phyloP scores from a whole-genome alignment of 345 rosid genomes.

The Citrus hindsii region DNA sequence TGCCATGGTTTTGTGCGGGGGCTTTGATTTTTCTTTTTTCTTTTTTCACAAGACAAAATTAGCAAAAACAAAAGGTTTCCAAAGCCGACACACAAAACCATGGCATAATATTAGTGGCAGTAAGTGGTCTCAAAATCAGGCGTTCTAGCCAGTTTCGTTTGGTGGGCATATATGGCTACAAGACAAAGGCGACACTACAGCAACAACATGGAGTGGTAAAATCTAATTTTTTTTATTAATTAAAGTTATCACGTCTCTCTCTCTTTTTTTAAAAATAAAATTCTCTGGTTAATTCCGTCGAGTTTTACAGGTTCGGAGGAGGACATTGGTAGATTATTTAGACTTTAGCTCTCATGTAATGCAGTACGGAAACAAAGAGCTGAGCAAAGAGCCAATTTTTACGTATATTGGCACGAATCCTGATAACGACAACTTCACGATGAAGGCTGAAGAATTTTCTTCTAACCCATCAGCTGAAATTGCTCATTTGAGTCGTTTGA shows the following conservation, averaged over 20 bases:
- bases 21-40: no score
- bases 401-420: constrained; percentile 45
- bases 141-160: neutral
- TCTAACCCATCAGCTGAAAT: constrained; percentile 4
- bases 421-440: constrained; percentile 11
- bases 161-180: neutral
- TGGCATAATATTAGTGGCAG: no score
- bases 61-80: no score
- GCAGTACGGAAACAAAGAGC: constrained; percentile 18
- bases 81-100: no score
- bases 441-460: neutral
- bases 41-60: no score
- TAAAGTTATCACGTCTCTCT: no score
- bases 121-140: neutral
- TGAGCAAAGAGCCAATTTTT: neutral
- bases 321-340: constrained; percentile 30
- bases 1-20: no score
- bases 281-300: neutral
- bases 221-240: no score
- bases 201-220: constrained; percentile 45
- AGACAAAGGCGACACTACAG: constrained; percentile 27
- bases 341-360: constrained; percentile 44
- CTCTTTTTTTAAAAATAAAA: neutral
- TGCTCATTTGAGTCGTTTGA: neutral
- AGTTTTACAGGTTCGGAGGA: constrained; percentile 33